Evolutionary conservation across 768 basidiomycete species (phyloP).

Genomic region (Tricholoma terreum): DNA sequence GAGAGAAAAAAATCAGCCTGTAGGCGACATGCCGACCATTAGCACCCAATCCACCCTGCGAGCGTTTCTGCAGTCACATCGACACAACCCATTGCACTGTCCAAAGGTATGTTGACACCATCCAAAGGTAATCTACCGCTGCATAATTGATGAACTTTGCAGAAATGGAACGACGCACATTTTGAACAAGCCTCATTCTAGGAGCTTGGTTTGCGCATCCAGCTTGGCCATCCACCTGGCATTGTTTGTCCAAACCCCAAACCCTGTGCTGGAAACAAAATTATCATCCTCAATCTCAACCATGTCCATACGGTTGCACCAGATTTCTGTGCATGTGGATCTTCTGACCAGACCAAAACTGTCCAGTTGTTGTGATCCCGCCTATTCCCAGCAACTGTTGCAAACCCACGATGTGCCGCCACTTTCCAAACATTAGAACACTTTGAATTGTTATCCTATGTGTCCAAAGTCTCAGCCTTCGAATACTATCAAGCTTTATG

Average conservation of each 20-base stretch:
- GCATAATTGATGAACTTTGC: not conserved
- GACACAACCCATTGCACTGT: constrained; percentile 4
- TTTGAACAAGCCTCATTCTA: not conserved
- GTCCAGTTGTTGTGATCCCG: constrained; percentile 17
- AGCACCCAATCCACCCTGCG: too few relatives aligned
- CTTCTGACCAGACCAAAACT: constrained; percentile 5
- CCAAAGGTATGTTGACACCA: too few relatives aligned
- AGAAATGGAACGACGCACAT: constrained; percentile 10
- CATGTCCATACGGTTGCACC: constrained; percentile 20
- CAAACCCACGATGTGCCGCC: constrained; percentile 14
- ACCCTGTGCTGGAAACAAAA: constrained; percentile 6
- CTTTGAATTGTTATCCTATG: constrained; percentile 20
- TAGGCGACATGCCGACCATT: too few relatives aligned
- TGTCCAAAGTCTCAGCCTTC: constrained; percentile 18
- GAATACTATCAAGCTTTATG: constrained; percentile 16
- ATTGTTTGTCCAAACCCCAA: constrained; percentile 22
- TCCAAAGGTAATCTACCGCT: too few relatives aligned
- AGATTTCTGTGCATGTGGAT: constrained; percentile 22
- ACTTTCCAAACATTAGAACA: constrained; percentile 15
- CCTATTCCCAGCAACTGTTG: constrained; percentile 19
- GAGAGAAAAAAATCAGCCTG: not conserved
- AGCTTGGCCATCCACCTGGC: constrained; percentile 9
- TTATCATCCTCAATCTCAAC: constrained; percentile 20
- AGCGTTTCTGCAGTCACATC: not conserved
- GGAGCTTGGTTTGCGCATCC: not conserved